These are phyloP conservation scores for Dentipellis fragilis DNA, from an alignment of 768 basidiomycete genomes.

Conservation along the genomic window DNA sequence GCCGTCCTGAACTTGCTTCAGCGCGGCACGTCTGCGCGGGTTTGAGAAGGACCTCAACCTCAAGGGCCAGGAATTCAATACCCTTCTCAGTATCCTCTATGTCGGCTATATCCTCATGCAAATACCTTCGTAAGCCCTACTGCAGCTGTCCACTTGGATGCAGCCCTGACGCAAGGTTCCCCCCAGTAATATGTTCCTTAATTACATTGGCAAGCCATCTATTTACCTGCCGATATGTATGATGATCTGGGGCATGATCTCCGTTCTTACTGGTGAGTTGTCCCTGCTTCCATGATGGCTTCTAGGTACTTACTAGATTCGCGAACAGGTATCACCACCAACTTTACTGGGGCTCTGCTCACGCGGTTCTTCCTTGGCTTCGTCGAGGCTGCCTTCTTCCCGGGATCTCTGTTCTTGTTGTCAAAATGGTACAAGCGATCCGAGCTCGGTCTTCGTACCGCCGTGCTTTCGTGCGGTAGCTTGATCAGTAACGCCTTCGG, in stretches of 20 bases:
- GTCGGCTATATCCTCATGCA: conserved; percentile 72
- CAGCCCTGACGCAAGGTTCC: neutral
- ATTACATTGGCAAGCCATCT: conserved; percentile 59
- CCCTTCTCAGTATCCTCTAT: conserved; percentile 56
- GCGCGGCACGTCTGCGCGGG: neutral
- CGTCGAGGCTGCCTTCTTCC: conserved; percentile 53
- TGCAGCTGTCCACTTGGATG: neutral
- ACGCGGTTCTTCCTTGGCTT: conserved; percentile 70
- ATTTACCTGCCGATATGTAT: conserved; percentile 57
- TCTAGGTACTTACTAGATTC: neutral
- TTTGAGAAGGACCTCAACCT: neutral
- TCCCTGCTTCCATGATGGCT: neutral
- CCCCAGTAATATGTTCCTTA: conserved; percentile 59
- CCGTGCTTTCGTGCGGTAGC: conserved; percentile 60
- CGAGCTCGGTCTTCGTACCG: conserved; percentile 62
- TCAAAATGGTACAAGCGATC: conserved; percentile 66
- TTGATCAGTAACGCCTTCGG: conserved; percentile 80
- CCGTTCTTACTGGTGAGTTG: conserved; percentile 25
- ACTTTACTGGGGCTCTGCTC: conserved; percentile 51
- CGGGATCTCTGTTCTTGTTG: conserved; percentile 53
- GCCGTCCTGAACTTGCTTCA: neutral
- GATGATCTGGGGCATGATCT: conserved; percentile 55
- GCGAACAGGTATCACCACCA: conserved; percentile 7
- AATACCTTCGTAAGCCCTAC: conserved; percentile 48
- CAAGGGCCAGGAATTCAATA: conserved; percentile 33